Evolutionary conservation across 495 filamentous ascomycete genomes (phyloP).

Genomic region (Penicillium cosmopolitanum): DNA sequence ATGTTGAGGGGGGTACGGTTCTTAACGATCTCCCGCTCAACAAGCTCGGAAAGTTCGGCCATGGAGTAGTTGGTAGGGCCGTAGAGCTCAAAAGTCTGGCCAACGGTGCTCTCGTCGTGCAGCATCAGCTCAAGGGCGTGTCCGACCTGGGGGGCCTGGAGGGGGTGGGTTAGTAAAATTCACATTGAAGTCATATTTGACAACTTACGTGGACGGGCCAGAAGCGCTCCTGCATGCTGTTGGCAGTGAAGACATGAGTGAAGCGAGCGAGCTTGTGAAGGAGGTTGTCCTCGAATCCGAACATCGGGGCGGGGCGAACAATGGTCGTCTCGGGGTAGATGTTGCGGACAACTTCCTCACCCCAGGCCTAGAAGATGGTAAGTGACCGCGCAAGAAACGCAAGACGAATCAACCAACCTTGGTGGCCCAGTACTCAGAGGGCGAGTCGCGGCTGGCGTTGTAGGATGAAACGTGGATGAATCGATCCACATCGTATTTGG

Average conservation of each 20-base stretch:
- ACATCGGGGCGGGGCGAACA: constrained; percentile 91
- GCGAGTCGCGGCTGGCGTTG: constrained; percentile 80
- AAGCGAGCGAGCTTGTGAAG: constrained; percentile 81
- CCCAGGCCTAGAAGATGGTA: constrained; percentile 60
- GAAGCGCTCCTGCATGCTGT: constrained; percentile 88
- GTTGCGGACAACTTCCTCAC: constrained; percentile 79
- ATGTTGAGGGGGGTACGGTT: constrained; percentile 89
- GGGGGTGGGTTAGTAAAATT: constrained; percentile 8
- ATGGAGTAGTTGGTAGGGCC: constrained; percentile 92
- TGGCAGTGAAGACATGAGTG: constrained; percentile 82
- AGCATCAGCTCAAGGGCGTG: constrained; percentile 85
- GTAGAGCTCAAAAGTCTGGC: constrained; percentile 92
- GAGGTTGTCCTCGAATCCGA: constrained; percentile 91
- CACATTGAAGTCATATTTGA: background rate
- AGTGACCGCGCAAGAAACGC: constrained; percentile 12
- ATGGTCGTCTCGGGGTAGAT: constrained; percentile 99
- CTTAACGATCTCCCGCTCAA: constrained; percentile 92
- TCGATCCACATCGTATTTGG: constrained; percentile 97
- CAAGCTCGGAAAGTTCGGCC: constrained; percentile 80
- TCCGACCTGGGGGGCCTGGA: constrained; percentile 83
- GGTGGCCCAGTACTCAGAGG: constrained; percentile 84
- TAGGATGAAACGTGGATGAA: constrained; percentile 97
- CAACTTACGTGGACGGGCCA: constrained; percentile 88
- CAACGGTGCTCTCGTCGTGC: constrained; percentile 84
- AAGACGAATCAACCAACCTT: constrained; percentile 61